phyloP scores from a whole-genome alignment of 2,329 filamentous ascomycete species.

The Dactylonectria estremocensis region DNA sequence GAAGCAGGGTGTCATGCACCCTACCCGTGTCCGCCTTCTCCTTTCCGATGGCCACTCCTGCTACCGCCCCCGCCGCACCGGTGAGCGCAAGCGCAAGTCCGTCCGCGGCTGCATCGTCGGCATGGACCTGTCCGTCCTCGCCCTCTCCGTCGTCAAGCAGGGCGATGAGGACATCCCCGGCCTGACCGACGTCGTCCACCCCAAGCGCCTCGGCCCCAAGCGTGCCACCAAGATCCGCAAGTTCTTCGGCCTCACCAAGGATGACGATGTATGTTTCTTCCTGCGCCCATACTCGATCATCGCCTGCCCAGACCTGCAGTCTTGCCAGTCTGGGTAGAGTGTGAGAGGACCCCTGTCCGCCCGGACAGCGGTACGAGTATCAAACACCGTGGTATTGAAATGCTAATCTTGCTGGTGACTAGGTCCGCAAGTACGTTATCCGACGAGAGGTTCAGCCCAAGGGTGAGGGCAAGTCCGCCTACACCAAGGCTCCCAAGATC shows the following conservation, averaged over 20 bases:
- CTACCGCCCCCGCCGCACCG: constrained; percentile 97
- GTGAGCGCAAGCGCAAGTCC: constrained; percentile 99
- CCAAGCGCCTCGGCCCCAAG: constrained; percentile 99
- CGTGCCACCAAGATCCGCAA: constrained; percentile 99
- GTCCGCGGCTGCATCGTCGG: constrained; percentile 99
- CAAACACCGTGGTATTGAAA: constrained; percentile 40
- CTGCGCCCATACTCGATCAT: constrained; percentile 73
- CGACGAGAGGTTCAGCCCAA: constrained; percentile 98
- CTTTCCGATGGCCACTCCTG: constrained; percentile 97
- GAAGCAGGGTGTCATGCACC: constrained; percentile 99
- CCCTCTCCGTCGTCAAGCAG: constrained; percentile 97
- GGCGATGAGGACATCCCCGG: constrained; percentile 95
- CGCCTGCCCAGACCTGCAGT: constrained; percentile 75
- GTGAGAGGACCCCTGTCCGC: constrained; percentile 63
- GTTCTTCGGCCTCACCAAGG: constrained; percentile 99
- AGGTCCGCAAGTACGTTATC: constrained; percentile 99
- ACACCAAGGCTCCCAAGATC: constrained; percentile 99
- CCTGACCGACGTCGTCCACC: constrained; percentile 97
- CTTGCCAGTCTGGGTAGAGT: constrained; percentile 70
- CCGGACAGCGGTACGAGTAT: constrained; percentile 44
- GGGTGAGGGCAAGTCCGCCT: constrained; percentile 96
- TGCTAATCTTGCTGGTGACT: constrained; percentile 60
- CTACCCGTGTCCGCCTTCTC: constrained; percentile 97
- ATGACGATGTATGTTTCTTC: constrained; percentile 95
- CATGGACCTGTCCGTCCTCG: constrained; percentile 94